Base-by-base conservation (phyloP, 805 yeast genomes). In the Debaryomyces hansenii region DNA sequence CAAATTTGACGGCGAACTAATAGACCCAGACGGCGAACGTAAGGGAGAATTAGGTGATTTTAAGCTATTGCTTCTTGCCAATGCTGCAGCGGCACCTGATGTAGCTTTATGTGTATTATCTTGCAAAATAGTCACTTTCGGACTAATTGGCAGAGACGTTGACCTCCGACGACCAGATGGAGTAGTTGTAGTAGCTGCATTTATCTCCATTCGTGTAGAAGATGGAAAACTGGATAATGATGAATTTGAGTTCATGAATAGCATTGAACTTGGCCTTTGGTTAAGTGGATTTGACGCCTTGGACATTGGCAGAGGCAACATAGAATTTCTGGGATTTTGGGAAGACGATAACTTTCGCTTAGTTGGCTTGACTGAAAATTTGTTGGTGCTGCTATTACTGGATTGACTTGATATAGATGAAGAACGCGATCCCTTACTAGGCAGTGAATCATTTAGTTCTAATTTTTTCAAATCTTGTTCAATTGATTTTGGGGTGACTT, bases 71-170 rank as follows among this genome's bases (percentile, higher is more conserved):
- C 44, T 57, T 32, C 46, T 49, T 12, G 47, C 56, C 42, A 62
- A 54, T 1, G 72, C 72, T 11, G 67, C 59, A 9, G 71, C 70
- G 2, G 74, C 74, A 1, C 67, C 70, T 7, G 60, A 54, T n/a
- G 67, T 50, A n/a, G 66, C 66, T 14, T 31, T 31, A 5, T 9
- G 34, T 3, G 16, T 31, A 31, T n/a, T 31, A 31, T 31, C 34
- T 12, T 12, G 16, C 16, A 14, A 5, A 8, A n/a, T 5, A 21
- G 45, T 36, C 11, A 35, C 14, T 11, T 36, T 37, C 3, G 36
- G 29, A 21, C 41, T 47, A 10, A 45, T 47, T 1, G 74, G 74
- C 44, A 69, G 74, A 5, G 75, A 69, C 47, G 62, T 67, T 4
- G 75, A 63, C 40, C 75, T 58, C 11, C 64, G 59, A 11, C 75